These are phyloP conservation scores for Gaillardinia entomophila DNA, from an alignment of 805 yeast species.

Conservation along the genomic window DNA sequence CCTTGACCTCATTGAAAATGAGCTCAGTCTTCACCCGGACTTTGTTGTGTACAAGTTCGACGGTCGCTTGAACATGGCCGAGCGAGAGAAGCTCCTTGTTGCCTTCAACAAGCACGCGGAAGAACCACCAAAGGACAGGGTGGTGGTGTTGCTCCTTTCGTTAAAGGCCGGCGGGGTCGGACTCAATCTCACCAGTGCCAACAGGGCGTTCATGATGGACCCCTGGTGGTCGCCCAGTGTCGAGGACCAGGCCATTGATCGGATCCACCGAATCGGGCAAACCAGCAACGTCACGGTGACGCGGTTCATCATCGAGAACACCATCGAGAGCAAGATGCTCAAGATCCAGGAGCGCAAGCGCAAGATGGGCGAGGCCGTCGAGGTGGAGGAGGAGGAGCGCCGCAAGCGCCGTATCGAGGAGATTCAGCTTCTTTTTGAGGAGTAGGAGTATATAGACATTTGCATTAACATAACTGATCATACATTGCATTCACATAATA, in stretches of 20 bases:
- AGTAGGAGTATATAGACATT: conserved; percentile 7
- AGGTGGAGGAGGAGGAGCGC: conserved; percentile 69
- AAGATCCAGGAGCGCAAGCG: conserved; percentile 80
- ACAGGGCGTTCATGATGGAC: conserved; percentile 84
- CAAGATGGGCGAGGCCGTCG: conserved; percentile 74
- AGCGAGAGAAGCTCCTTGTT: conserved; percentile 56
- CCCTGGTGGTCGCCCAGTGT: conserved; percentile 97
- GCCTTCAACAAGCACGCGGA: conserved; percentile 37
- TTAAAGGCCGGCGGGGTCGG: conserved; percentile 96
- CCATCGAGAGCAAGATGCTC: conserved; percentile 86
- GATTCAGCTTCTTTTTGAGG: conserved; percentile 60
- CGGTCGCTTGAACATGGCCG: conserved; percentile 66
- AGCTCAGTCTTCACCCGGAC: conserved; percentile 41
- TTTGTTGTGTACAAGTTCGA: conserved; percentile 68
- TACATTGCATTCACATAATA: too few species aligned
- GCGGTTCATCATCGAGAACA: conserved; percentile 74
- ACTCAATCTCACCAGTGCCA: conserved; percentile 77
- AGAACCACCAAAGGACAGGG: conserved; percentile 9
- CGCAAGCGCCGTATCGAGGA: conserved; percentile 67
- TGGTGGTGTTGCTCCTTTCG: conserved; percentile 60
- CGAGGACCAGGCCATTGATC: conserved; percentile 86
- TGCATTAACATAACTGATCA: not conserved
- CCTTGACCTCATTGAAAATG: conserved; percentile 66
- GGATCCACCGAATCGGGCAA: conserved; percentile 91
- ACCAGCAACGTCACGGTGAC: conserved; percentile 62